Base-by-base conservation (phyloP, 2,329 filamentous ascomycete species). In the Phaeoacremonium minimum region DNA sequence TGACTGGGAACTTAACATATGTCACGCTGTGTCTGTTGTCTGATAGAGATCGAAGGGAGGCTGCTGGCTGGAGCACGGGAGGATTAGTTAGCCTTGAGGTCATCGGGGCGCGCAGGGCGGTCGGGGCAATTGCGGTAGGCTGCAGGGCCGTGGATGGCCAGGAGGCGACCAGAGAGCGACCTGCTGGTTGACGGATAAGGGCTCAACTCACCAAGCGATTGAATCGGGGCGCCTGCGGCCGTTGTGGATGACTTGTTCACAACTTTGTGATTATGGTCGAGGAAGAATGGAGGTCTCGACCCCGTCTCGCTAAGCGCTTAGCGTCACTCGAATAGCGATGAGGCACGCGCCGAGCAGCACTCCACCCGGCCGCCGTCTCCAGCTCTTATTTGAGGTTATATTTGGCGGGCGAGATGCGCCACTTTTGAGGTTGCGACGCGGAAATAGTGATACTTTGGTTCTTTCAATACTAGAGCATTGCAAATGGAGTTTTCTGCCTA, bases 241-340 rank as follows among this genome's bases (percentile, higher is more conserved):
- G 19, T 9, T 7, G 13, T 28, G 28, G 28, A 34, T 29, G 35
- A 15, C 26, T 30, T 15, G 32, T 31, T 26, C 22, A n/a, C 22
- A n/a, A 9, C n/a, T 26, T 9, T 26, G 9, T n/a, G 22, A 26
- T 26, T 26, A 26, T n/a, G 22, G 22, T 26, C 22, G 22, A 9
- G 22, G 22, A 19, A 37, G 41, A 43, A 41, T 42, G 46, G 48
- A 41, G 30, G 35, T 37, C 35, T 43, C 34, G 42, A 41, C 38
- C 42, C 46, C 44, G 45, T 48, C 48, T 51, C 48, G 48, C 46
- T 52, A 48, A 48, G 49, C 47, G 47, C 46, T 44, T 50, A 50
- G 48, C 45, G 46, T 46, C 22, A 31, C 40, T 42, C 18, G 22
- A 9, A n/a, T 9, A 26, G n/a, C 22, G 9, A 26, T n/a, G n/a